phyloP scores from a whole-genome alignment of 1,284 basidiomycete genomes.

The Takashimella tepidaria region DNA sequence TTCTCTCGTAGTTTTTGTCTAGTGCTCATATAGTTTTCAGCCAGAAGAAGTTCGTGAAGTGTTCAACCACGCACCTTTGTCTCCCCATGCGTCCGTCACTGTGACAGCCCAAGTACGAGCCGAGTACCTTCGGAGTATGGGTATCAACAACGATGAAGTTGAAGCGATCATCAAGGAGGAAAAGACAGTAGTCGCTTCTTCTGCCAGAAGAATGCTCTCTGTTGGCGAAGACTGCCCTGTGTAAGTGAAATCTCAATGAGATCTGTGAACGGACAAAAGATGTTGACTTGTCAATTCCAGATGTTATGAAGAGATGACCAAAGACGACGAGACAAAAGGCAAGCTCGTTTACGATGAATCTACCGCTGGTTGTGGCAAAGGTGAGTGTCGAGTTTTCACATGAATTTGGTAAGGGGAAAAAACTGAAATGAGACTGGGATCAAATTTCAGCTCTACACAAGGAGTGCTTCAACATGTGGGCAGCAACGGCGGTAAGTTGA shows the following conservation, averaged over 20 bases:
- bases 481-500: constrained; percentile 20
- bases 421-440: no score
- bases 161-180: constrained; percentile 6
- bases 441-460: constrained; percentile 30
- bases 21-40: not conserved
- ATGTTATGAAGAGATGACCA: constrained; percentile 36
- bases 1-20: no score
- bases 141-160: constrained; percentile 9
- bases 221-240: constrained; percentile 40
- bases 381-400: constrained; percentile 11
- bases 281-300: no score
- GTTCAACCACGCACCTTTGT: constrained; percentile 15
- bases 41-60: not conserved
- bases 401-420: not conserved
- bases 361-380: constrained; percentile 29
- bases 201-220: constrained; percentile 13
- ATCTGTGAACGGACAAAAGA: no score
- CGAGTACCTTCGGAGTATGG: constrained; percentile 25
- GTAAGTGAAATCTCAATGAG: no score
- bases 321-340: constrained; percentile 17
- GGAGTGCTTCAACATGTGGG: constrained; percentile 36
- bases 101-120: constrained; percentile 15
- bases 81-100: constrained; percentile 13
- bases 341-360: constrained; percentile 29
- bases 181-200: constrained; percentile 1